Base-by-base conservation (phyloP, 371 early-diverging fungal species). In the Mortierella polycephala region DNA sequence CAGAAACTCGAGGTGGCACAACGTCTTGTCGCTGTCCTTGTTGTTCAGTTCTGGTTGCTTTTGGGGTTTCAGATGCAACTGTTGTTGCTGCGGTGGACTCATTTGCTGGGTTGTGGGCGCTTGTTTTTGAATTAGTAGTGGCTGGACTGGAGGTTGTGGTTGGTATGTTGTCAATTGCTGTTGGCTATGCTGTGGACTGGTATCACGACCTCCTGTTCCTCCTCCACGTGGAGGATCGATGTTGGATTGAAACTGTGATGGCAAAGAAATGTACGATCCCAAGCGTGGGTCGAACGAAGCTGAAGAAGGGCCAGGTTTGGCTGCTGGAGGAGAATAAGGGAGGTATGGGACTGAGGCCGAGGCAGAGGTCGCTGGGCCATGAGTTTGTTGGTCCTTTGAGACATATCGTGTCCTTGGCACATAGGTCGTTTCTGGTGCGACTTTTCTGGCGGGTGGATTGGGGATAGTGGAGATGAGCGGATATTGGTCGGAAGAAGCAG, bases 401-500 rank as follows among this genome's bases (percentile, higher is more conserved):
- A 44, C 20, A 5, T 59, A 59, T n/a, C 46, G 62, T 52, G 62
- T 52, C 52, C 49, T 62, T 1, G 42, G 62, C n/a, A 62, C 42
- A 42, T 50, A 50, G 40, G 42, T 62, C 11, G 62, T 50, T 39
- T 20, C 40, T 16, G 52, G 62, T 40, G 42, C 40, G 30, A 30
- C 30, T 30, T 30, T 30, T 30, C 30, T 30, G 30, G 30, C 30
- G 30, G 30, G 30, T 30, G 30, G 30, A 30, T 1, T 30, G 30
- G 30, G 4, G 30, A 30, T 30, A 30, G 30, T 30, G 30, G 30
- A 30, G 47, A 60, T 67, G 37, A 67, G 42, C 4, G 67, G 59
- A 41, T 54, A 54, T 50, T 67, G 60, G 9, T 61, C 57, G 42
- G 69, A 16, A 57, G 62, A 57, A 46, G 49, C 50, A 51, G 51